Percentiles rank a stretch among this genome's conserved stretches.
These are phyloP conservation scores for Cymodocea nodosa DNA, from an alignment of 116 monocot genomes.

Conservation along the genomic window DNA sequence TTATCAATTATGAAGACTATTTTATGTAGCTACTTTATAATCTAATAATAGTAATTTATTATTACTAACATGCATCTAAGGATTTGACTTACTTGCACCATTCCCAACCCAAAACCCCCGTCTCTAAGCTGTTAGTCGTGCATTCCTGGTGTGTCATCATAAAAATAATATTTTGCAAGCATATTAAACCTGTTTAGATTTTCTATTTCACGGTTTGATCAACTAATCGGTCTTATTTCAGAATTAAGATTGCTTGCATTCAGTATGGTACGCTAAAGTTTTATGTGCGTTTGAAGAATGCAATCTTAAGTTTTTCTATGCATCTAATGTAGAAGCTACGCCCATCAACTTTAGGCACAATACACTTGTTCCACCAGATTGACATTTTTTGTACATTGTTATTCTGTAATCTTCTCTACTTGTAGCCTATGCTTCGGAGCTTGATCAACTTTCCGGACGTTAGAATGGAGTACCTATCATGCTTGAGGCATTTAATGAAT, in stretches of 20 bases:
- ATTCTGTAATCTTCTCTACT: background rate
- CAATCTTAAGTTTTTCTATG: background rate
- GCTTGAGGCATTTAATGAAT: slow-evolving; percentile 39
- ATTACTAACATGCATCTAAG: background rate
- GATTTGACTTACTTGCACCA: background rate
- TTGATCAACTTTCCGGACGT: slow-evolving; percentile 30
- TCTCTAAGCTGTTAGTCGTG: background rate
- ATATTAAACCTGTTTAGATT: too few species aligned
- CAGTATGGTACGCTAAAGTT: background rate
- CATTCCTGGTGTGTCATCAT: background rate
- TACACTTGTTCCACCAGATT: background rate
- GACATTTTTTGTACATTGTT: background rate
- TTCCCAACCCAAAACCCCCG: background rate
- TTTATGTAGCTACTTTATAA: background rate
- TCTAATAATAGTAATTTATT: background rate
- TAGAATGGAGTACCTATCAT: slow-evolving; percentile 31
- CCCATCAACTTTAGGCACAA: background rate
- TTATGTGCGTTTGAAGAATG: background rate
- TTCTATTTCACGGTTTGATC: too few species aligned
- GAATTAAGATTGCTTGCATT: background rate
- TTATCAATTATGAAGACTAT: background rate
- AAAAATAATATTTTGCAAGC: background rate
- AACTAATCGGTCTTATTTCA: background rate
- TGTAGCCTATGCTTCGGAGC: slow-evolving; percentile 18
- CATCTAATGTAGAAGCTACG: too few species aligned